Conservation (phyloP, 306 rosid species). For the Glycine soja region DNA sequence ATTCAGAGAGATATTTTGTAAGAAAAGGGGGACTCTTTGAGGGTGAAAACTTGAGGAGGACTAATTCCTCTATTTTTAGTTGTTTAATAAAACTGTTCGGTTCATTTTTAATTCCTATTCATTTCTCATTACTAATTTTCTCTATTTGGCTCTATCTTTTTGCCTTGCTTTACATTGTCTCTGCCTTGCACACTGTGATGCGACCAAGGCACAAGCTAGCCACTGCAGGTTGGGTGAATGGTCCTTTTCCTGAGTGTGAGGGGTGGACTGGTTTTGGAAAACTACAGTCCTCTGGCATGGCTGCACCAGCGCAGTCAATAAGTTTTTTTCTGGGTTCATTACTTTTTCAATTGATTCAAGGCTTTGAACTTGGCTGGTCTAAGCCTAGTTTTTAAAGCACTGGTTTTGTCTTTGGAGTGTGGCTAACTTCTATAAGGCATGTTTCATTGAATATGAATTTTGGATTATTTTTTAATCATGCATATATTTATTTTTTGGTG, state of each 20-base stretch:
- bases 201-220: not conserved
- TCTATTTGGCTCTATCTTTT: not conserved
- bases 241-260: not conserved
- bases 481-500: too few relatives aligned
- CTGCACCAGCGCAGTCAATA: not conserved
- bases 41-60: not conserved
- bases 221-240: not conserved
- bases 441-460: slow-evolving; percentile 33
- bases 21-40: not conserved
- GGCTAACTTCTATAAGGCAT: not conserved
- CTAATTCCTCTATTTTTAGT: not conserved
- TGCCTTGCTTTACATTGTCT: not conserved
- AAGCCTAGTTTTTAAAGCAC: slow-evolving; percentile 1
- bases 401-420: slow-evolving; percentile 16
- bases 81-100: not conserved
- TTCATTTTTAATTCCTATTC: not conserved
- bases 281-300: not conserved
- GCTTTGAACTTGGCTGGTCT: slow-evolving; percentile 6
- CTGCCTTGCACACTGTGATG: not conserved
- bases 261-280: not conserved
- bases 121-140: not conserved
- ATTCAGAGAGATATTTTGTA: slow-evolving; percentile 1
- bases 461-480: too few relatives aligned
- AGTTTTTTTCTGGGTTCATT: not conserved
- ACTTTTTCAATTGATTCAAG: not conserved